Evolutionary conservation across 176 grass and related monocot species (phyloP).

Genomic region (Avena insularis): DNA sequence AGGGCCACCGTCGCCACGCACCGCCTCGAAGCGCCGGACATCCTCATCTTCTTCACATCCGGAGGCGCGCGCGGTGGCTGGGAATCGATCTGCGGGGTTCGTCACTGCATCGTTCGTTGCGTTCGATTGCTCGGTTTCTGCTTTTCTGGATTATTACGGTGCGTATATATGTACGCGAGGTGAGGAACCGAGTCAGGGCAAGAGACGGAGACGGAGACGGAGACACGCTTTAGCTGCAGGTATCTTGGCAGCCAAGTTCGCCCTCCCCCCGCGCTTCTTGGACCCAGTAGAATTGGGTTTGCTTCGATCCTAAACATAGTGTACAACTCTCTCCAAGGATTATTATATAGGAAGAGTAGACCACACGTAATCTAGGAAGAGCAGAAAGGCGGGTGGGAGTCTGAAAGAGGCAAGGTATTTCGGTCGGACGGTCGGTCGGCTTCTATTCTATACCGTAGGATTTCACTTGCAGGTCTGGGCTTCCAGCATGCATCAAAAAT

Average conservation of each 20-base stretch:
- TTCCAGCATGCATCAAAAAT: too few relatives aligned
- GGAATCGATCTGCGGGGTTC: background rate
- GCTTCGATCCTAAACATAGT: background rate
- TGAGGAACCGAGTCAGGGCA: background rate
- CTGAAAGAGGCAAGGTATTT: background rate
- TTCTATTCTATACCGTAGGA: background rate
- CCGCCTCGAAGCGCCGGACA: background rate
- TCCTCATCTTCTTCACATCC: background rate
- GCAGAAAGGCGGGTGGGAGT: background rate
- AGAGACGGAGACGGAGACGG: background rate
- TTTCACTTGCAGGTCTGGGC: background rate
- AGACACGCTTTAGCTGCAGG: background rate
- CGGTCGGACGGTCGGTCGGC: background rate
- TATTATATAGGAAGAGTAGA: background rate
- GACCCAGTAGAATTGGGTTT: background rate
- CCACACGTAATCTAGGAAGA: background rate
- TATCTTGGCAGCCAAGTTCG: slow-evolving; percentile 44
- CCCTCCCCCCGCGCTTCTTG: background rate
- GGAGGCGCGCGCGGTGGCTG: background rate
- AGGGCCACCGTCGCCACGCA: background rate
- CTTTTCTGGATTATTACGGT: background rate
- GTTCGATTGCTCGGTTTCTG: background rate
- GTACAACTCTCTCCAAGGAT: background rate
- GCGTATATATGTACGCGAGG: background rate
- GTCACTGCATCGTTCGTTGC: background rate